phyloP scores from a whole-genome alignment of 768 basidiomycete species.

The Boletus rubropictus region DNA sequence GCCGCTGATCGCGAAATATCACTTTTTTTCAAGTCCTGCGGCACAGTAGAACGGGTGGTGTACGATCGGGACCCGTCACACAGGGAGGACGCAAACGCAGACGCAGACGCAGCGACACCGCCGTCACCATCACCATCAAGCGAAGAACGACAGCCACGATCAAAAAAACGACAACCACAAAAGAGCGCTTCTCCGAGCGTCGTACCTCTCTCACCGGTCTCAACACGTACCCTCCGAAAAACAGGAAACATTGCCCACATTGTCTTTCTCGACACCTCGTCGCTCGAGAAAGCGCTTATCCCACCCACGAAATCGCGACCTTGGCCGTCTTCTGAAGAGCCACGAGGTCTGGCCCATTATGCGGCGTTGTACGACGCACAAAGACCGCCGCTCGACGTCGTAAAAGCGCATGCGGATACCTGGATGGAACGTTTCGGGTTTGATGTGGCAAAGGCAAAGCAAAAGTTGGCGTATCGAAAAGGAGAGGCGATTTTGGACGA shows the following conservation, averaged over 20 bases:
- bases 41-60: slow-evolving; percentile 69
- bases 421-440: slow-evolving; percentile 75
- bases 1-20: slow-evolving; percentile 76
- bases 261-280: slow-evolving; percentile 63
- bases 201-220: slow-evolving; percentile 49
- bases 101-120: not conserved
- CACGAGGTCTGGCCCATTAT: slow-evolving; percentile 73
- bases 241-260: slow-evolving; percentile 71
- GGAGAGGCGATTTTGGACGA: slow-evolving; percentile 90
- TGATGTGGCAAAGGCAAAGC: slow-evolving; percentile 46
- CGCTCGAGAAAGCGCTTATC: slow-evolving; percentile 60
- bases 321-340: slow-evolving; percentile 64
- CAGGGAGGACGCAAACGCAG: slow-evolving; percentile 29
- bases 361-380: slow-evolving; percentile 51
- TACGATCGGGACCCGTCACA: slow-evolving; percentile 47
- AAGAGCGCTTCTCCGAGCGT: slow-evolving; percentile 42
- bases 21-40: slow-evolving; percentile 69
- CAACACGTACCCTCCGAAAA: slow-evolving; percentile 51
- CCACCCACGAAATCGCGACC: slow-evolving; percentile 44
- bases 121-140: not conserved
- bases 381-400: slow-evolving; percentile 69
- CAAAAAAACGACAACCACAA: slow-evolving; percentile 29
- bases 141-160: slow-evolving; percentile 19
- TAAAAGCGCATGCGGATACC: slow-evolving; percentile 77
- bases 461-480: slow-evolving; percentile 63